phyloP scores from a whole-genome alignment of 352 stramenopile genomes.

The Saprolegnia parasitica region DNA sequence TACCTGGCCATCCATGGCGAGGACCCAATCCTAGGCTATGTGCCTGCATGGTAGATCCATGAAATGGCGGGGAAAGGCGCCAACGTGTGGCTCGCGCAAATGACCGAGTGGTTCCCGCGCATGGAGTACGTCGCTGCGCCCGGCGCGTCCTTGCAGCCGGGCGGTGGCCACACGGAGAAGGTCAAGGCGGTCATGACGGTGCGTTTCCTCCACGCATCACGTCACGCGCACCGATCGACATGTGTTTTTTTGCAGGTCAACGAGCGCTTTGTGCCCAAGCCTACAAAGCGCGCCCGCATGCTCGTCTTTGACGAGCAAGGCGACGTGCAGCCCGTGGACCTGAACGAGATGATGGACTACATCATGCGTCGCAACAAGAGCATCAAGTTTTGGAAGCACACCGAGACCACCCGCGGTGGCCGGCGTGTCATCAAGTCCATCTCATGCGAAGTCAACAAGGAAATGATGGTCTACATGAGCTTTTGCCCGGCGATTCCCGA shows the following conservation, averaged over 20 bases:
- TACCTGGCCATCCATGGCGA: neutral
- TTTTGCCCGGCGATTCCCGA: slow-evolving; percentile 79
- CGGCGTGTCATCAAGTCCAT: slow-evolving; percentile 84
- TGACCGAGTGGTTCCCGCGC: slow-evolving; percentile 59
- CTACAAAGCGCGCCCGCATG: slow-evolving; percentile 61
- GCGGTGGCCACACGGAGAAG: neutral
- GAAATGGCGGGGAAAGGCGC: slow-evolving; percentile 80
- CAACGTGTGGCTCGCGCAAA: slow-evolving; percentile 74
- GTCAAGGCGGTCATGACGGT: slow-evolving; percentile 24
- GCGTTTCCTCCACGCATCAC: neutral
- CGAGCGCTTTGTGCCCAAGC: slow-evolving; percentile 63
- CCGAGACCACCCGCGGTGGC: slow-evolving; percentile 74
- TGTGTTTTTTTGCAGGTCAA: neutral
- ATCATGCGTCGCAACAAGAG: slow-evolving; percentile 86
- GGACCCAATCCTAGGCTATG: too few species aligned
- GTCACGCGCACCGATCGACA: neutral
- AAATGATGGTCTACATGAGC: slow-evolving; percentile 74
- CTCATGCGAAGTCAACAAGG: slow-evolving; percentile 83
- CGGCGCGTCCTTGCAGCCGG: neutral
- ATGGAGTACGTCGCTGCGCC: slow-evolving; percentile 43
- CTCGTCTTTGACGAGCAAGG: slow-evolving; percentile 73
- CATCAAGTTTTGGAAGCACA: slow-evolving; percentile 86
- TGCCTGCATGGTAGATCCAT: slow-evolving; percentile 38
- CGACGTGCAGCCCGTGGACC: slow-evolving; percentile 72
- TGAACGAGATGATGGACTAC: slow-evolving; percentile 88